phyloP scores from a whole-genome alignment of 139 green algal species.

The Eudorina sp. region DNA sequence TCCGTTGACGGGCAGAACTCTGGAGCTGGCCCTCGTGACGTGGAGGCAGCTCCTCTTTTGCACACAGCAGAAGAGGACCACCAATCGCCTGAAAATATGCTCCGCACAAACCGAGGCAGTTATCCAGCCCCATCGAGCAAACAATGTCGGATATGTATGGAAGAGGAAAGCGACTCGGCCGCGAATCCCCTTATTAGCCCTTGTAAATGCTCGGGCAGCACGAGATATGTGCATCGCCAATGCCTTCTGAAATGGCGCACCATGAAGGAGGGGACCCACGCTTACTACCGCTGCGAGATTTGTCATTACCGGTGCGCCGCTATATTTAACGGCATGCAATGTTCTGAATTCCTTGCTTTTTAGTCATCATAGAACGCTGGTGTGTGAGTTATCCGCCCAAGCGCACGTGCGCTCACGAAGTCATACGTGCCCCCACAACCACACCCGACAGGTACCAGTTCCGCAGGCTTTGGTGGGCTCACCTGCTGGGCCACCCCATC shows the following conservation, averaged over 20 bases:
- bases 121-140: not conserved
- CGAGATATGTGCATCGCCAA: conserved; percentile 22
- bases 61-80: not conserved
- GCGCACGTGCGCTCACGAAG: not conserved
- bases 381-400: not conserved
- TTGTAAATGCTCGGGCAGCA: conserved; percentile 12
- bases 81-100: not conserved
- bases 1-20: too few relatives aligned
- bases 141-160: conserved; percentile 25
- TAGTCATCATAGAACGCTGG: too few relatives aligned
- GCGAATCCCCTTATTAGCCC: conserved; percentile 28
- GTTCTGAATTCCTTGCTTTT: too few relatives aligned
- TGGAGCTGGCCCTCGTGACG: not conserved
- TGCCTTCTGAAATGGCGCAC: conserved; percentile 12
- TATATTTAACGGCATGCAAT: not conserved
- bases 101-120: not conserved
- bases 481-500: not conserved
- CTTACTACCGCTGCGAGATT: conserved; percentile 40
- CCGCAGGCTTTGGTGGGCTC: conserved; percentile 29
- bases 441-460: conserved; percentile 11
- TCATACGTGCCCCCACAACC: not conserved
- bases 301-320: conserved; percentile 30
- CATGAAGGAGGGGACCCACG: not conserved
- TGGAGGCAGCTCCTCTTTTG: not conserved
- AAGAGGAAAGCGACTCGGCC: not conserved